Evolutionary conservation across 345 rosid species (phyloP), one percentile per base, ranked within the genome.

Genomic region (Mangifera indica): DNA sequence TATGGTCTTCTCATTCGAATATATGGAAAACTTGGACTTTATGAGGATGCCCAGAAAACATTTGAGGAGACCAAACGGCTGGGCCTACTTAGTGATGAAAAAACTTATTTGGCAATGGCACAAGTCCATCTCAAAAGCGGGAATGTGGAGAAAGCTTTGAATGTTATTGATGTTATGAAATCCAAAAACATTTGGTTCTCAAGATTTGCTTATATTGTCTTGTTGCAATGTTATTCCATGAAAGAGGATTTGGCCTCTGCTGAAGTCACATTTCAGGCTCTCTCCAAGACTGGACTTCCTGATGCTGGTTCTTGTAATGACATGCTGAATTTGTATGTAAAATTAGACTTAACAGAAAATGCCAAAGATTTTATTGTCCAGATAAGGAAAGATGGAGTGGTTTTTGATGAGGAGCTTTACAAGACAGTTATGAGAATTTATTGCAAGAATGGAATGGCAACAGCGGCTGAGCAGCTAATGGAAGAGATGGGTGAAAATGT

Each of bases 81-180:
- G 55, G 90, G 93, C 77, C 66, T 90, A 52, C 87, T 93, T 75
- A 81, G 79, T 71, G 85, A 82, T 70, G 97, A 91, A 84, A 93
- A 90, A 84, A 91, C 98, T 10, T 93, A 88, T 82, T 74, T 93
- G 82, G 88, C 94, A 24, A 93, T 93, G 96, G 92, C 97, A 14
- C 97, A 90, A 77, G 97, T 93, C 59, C 84, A 89, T 84, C 86
- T 88, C 7, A 85, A 74, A 72, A 84, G 89, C 0, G 86, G 93
- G 42, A 88, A 87, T 77, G 82, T 77, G 62, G 86, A 78, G 74
- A 90, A 83, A 70, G 98, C 98, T 63, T 77, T 91, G 76, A 60
- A 68, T 72, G 76, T 86, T 21, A 77, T 93, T 70, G 84, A 83
- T 73, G 68, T 74, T 73, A 93, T 93, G 97, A 90, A 88, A 80